A percentile compares a stretch with the other conserved stretches of the same genome.
Conservation (phyloP, 176 grass and related monocot genomes). For the Puya raimondii region DNA sequence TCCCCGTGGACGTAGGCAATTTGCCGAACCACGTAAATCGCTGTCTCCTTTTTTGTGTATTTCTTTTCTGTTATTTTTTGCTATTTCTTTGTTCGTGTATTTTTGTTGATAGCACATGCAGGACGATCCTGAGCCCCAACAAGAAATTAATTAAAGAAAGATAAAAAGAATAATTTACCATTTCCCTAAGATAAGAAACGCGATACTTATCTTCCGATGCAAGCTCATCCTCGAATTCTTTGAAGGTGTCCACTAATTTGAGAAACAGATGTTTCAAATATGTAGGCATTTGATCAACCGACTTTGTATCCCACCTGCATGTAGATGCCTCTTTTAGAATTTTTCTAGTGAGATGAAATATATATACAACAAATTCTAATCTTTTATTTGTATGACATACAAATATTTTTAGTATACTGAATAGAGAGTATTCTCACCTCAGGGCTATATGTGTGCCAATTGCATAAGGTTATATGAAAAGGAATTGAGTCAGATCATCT, state of each 20-base stretch:
- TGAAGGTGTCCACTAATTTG: slow-evolving; percentile 9
- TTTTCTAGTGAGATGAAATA: neutral
- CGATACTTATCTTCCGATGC: slow-evolving; percentile 24
- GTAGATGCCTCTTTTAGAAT: neutral
- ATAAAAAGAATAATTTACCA: slow-evolving; percentile 3
- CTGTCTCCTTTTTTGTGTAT: too few relatives aligned
- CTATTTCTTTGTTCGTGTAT: too few relatives aligned
- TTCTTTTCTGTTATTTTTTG: too few relatives aligned
- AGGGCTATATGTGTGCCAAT: too few relatives aligned
- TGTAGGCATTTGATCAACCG: slow-evolving; percentile 11
- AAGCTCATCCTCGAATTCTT: slow-evolving; percentile 27
- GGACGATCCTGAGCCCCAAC: neutral
- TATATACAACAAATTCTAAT: neutral
- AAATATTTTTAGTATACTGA: too few relatives aligned
- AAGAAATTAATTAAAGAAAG: neutral
- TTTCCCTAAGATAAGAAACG: slow-evolving; percentile 1
- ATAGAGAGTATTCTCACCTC: too few relatives aligned
- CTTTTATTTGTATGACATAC: too few relatives aligned
- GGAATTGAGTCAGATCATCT: too few relatives aligned
- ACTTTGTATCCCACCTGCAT: slow-evolving; percentile 30
- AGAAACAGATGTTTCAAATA: slow-evolving; percentile 23
- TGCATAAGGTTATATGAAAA: too few relatives aligned
- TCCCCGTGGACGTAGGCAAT: too few relatives aligned
- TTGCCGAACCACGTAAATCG: too few relatives aligned
- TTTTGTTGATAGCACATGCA: too few relatives aligned